phyloP scores from a whole-genome alignment of 1,284 basidiomycete genomes.

The Ceratobasidium sp. region DNA sequence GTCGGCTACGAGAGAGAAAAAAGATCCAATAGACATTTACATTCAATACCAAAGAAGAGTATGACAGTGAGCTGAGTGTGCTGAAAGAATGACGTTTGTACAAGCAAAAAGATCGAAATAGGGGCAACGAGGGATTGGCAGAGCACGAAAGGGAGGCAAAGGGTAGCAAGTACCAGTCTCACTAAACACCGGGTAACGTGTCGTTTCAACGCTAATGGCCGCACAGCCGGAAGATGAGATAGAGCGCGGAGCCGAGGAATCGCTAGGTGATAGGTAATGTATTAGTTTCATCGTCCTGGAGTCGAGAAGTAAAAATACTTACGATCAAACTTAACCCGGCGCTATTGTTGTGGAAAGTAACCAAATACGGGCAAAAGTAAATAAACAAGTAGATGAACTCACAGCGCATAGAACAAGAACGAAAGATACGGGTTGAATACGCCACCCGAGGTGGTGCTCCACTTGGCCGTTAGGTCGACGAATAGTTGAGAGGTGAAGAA shows the following conservation, averaged over 20 bases:
- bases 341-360: slow-evolving; percentile 57
- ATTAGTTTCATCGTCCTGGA: not conserved
- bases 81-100: not conserved
- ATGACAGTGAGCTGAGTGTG: not conserved
- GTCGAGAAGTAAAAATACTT: not conserved
- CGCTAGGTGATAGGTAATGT: slow-evolving; percentile 56
- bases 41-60: slow-evolving; percentile 51
- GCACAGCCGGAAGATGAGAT: slow-evolving; percentile 80
- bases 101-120: not conserved
- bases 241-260: slow-evolving; percentile 80
- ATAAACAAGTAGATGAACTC: slow-evolving; percentile 57
- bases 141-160: not conserved
- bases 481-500: slow-evolving; percentile 86
- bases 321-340: slow-evolving; percentile 78
- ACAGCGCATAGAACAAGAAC: slow-evolving; percentile 86
- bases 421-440: slow-evolving; percentile 88
- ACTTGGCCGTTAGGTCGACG: slow-evolving; percentile 56
- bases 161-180: slow-evolving; percentile 4
- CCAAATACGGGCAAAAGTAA: slow-evolving; percentile 21
- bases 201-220: slow-evolving; percentile 58
- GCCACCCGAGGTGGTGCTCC: not conserved
- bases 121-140: not conserved
- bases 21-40: not conserved
- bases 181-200: no score
- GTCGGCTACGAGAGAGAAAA: not conserved